These are phyloP conservation scores for Trichoderma brevicompactum DNA, from an alignment of 2,329 filamentous ascomycete genomes.

Conservation along the genomic window DNA sequence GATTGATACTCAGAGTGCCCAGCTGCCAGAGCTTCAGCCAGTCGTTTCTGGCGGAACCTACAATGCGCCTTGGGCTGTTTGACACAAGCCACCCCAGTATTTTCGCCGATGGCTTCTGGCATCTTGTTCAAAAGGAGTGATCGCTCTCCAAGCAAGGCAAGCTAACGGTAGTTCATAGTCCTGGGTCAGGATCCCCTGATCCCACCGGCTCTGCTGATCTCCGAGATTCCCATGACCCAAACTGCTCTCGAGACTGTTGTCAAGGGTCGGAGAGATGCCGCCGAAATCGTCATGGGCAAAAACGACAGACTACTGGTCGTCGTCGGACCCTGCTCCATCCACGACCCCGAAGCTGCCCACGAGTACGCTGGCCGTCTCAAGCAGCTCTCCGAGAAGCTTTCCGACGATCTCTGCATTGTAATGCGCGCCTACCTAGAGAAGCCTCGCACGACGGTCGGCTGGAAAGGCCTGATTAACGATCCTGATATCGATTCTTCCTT, in stretches of 20 bases:
- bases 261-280: constrained; percentile 69
- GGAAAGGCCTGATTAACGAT: constrained; percentile 99
- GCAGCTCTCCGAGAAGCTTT: constrained; percentile 76
- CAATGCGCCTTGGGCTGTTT: neutral
- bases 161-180: constrained; percentile 59
- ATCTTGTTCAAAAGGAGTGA: neutral
- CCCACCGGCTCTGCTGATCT: constrained; percentile 81
- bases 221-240: constrained; percentile 76
- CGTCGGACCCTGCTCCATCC: constrained; percentile 94
- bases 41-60: neutral
- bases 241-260: constrained; percentile 69
- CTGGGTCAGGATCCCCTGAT: constrained; percentile 93
- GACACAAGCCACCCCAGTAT: neutral
- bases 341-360: constrained; percentile 85
- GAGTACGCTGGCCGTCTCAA: constrained; percentile 86
- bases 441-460: constrained; percentile 95
- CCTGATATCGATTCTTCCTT: constrained; percentile 96
- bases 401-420: constrained; percentile 83
- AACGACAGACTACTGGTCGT: constrained; percentile 91
- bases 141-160: neutral
- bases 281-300: constrained; percentile 76
- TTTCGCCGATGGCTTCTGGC: neutral
- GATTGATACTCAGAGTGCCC: neutral
- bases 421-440: constrained; percentile 99
- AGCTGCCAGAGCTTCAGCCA: neutral